Evolutionary conservation across 257 asterid genomes (phyloP).

Genomic region (Nicotiana knightiana): DNA sequence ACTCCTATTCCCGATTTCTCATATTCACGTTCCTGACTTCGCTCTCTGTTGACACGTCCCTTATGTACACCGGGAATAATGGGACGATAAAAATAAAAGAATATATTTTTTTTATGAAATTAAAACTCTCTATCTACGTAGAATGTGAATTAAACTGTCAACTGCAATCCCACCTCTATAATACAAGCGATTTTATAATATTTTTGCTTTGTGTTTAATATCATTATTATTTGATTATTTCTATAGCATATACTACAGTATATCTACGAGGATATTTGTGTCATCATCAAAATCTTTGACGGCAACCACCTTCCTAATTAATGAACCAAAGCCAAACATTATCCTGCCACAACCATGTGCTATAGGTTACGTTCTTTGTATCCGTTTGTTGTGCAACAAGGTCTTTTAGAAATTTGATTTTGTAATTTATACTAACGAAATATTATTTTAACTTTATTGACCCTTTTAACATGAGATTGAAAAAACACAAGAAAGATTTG

Average conservation of each 20-base stretch:
- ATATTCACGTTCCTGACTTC: neutral
- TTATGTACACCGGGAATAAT: neutral
- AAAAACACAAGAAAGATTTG: too few relatives aligned
- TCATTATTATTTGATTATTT: neutral
- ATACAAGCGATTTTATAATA: neutral
- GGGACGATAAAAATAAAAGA: neutral
- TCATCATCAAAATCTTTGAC: neutral
- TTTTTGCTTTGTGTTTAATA: neutral
- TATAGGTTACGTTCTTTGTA: neutral
- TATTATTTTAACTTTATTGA: neutral
- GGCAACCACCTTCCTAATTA: neutral
- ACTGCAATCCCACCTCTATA: neutral
- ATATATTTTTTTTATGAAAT: neutral
- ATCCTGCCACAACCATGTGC: constrained; percentile 3
- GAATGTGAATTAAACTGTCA: neutral
- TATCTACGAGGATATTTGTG: neutral
- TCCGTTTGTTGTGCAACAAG: neutral
- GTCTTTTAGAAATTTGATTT: neutral
- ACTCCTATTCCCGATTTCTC: constrained; percentile 10
- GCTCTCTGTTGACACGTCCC: neutral
- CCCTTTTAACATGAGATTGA: too few relatives aligned
- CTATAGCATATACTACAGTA: neutral
- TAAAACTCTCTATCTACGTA: neutral
- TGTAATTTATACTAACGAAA: neutral
- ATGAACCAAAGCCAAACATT: neutral